Conservation (phyloP, 139 green algal species). For the Astrephomene gubernaculifera region DNA sequence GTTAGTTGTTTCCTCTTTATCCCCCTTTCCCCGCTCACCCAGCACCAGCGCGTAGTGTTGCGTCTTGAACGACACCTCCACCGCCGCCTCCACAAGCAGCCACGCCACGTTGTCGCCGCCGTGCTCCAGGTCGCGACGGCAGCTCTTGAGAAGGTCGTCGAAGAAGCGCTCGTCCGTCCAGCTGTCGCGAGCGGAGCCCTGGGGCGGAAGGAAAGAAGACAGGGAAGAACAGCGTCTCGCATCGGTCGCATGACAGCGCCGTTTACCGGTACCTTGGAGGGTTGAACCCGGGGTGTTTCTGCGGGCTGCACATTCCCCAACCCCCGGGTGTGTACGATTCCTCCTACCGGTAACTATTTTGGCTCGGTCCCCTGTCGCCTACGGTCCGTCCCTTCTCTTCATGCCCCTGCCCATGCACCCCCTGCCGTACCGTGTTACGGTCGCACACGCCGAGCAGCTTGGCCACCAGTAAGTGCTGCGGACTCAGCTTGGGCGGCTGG, state of each 20-base stretch:
- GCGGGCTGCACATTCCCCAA: too few species aligned
- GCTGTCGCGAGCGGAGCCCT: conserved; percentile 20
- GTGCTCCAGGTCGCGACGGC: conserved; percentile 57
- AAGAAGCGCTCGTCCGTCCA: conserved; percentile 51
- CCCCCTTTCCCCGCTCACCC: conserved; percentile 55
- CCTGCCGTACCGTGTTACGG: conserved; percentile 28
- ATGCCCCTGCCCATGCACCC: neutral
- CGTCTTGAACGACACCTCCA: conserved; percentile 79
- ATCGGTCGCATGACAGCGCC: too few species aligned
- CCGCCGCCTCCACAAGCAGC: conserved; percentile 75
- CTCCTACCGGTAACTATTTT: too few species aligned
- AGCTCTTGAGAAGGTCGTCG: conserved; percentile 47
- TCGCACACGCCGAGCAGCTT: conserved; percentile 54
- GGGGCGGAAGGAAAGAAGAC: neutral
- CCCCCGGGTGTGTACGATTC: too few species aligned
- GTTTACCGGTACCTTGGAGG: too few species aligned
- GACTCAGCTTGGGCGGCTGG: conserved; percentile 39
- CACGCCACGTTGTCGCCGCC: conserved; percentile 46
- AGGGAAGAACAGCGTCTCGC: too few species aligned
- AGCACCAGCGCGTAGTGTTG: conserved; percentile 80
- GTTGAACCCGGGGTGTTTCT: too few species aligned
- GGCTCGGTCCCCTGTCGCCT: too few species aligned
- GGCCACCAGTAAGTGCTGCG: conserved; percentile 48
- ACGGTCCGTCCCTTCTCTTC: neutral
- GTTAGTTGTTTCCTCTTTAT: neutral